Evolutionary conservation across 2,329 filamentous ascomycete species (phyloP), one percentile per base, ranked within the genome.

Genomic region (Clarireedia paspali): DNA sequence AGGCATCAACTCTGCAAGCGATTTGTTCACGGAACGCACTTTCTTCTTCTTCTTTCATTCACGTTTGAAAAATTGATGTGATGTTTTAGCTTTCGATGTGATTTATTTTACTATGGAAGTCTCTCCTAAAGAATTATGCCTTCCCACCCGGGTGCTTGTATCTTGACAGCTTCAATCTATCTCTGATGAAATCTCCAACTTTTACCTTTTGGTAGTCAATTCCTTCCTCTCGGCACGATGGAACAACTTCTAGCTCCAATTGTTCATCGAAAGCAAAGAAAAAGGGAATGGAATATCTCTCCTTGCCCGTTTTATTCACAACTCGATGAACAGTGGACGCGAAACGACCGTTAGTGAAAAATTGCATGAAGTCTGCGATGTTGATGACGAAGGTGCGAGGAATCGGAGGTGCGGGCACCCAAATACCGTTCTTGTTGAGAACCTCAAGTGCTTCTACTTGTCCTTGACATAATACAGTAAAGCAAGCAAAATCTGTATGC

Each of bases 251-350:
- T 12, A 46, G 7, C 20, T 47, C 44, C 10, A 27, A 15, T 4
- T 27, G 10, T 23, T 24, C 15, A 27, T 47, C 14, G 20, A 47
- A 47, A 27, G 10, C 24, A 27, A 47, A 47, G 24, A 47, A 47
- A 23, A 47, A 27, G 1, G 44, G 23, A 15, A 47, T 27, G 17
- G 20, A 47, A 47, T 47, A 47, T 27, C 10, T 14, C 23, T 24
- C 9, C 24, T 9, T 27, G 14, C 23, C 24, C 49, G 62, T 57
- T 30, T 64, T 57, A 61, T 64, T 6, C 20, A 60, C 14, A 59
- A 44, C 45, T 54, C 64, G 44, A 47, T 47, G 44, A 47, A 47
- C 26, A 57, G 63, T 15, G 68, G 65, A 36, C 48, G 60, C 20
- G 34, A 53, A 40, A 49, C 40, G 12, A 52, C 63, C 14, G 20